Base-by-base conservation (phyloP, 495 filamentous ascomycete species). In the Hypoxylon intermedium region DNA sequence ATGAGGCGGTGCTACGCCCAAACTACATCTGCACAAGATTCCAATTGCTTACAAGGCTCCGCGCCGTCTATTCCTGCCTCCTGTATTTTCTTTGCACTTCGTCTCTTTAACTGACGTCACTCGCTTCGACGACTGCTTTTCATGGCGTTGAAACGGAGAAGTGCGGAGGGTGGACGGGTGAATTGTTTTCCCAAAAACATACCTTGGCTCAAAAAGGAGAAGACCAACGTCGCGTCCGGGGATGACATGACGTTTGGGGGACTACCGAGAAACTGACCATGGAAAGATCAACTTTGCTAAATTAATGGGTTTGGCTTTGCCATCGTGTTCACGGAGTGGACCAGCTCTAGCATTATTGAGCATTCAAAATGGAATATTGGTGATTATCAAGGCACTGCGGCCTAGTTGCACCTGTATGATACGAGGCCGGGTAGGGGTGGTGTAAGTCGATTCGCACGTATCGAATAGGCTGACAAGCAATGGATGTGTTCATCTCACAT, bases 51-150 rank as follows among this genome's bases (percentile, higher is more conserved):
- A 50, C 11, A 41, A 46, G 44, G 31, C 33, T 23, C 12, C 11
- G 16, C 6, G 55, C 43, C 31, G 19, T 46, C n/a, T 50, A n/a
- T 33, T 55, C n/a, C 23, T 51, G 37, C 53, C 49, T 44, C 20
- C 21, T 50, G 49, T 41, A 28, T 65, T 65, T 59, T 24, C 44
- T 59, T 55, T 59, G 19, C 44, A 59, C 33, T 13, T 19, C 49
- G 50, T 54, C 55, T 45, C 49, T 41, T 54, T 36, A 65, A 59
- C 54, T 59, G 43, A 55, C 61, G 55, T 65, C 61, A 55, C 37
- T 65, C 55, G 45, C 51, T 65, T 59, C 31, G 54, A 59, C 50
- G 44, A 55, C 20, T 51, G 59, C 34, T 50, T 52, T 64, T 24
- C 15, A 60, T 19, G 51, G 56, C 50, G 56, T 55, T 56, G 51